Base-by-base conservation (phyloP, 768 basidiomycete genomes). In the Tulasnella sp. region DNA sequence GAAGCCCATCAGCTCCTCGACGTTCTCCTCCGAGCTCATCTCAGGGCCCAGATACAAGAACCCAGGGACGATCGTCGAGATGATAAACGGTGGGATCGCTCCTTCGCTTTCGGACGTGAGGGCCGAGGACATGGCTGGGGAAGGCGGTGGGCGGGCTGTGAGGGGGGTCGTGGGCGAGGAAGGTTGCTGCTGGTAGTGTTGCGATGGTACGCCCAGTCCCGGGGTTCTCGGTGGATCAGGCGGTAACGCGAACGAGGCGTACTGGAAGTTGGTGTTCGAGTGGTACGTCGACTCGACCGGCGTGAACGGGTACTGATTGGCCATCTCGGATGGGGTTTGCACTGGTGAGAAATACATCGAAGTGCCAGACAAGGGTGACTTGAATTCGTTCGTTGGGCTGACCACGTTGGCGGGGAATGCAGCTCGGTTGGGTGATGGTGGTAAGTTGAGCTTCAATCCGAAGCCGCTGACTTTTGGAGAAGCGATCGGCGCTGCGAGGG, bases 31-130 rank as follows among this genome's bases (percentile, higher is more conserved):
- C 15, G 86, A 84, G 4, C 91, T 91, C 37, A 93, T 87, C 83
- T 99, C 97, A 0, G 96, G 94, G 1, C 96, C 97, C 42, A 98
- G 88, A 84, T 90, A 99, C 37, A 99, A 86, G 85, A 98, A 98
- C 78, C 90, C 89, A 2, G 96, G 96, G 3, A 99, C 86, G 80
- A 99, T 98, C 26, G 92, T 93, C 20, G 95, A 97, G 48, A 98
- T 90, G n/a, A 87, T 85, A 83, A 98, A 98, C 5, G 83, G 26
- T n/a, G 46, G 73, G 67, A 74, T 72, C 29, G 75, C 72, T 11
- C 39, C 37, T 51, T 76, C 80, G 39, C 69, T 46, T 51, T 77
- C 79, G 46, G 77, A 70, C 13, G 89, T 89, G 2, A 87, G 89
- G 32, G 91, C 89, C 15, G 85, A 81, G 48, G 80, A 91, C 0